phyloP scores from a whole-genome alignment of 495 filamentous ascomycete genomes.

The Xylaria intraflava region DNA sequence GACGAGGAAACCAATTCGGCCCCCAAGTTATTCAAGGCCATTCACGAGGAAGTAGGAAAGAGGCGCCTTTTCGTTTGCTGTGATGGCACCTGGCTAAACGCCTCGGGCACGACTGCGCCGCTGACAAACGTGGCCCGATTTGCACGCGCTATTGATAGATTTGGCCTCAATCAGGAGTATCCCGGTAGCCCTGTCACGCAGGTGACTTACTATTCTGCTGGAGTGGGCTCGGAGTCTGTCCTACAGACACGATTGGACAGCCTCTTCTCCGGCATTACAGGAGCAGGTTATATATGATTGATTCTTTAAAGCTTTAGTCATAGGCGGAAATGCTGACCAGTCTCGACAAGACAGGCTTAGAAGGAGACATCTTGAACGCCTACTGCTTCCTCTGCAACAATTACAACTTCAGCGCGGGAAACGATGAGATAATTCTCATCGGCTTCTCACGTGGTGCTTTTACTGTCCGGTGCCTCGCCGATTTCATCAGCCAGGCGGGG shows the following conservation, averaged over 20 bases:
- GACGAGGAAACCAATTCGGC: not conserved
- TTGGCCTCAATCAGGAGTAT: not conserved
- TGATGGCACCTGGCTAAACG: conserved; percentile 6
- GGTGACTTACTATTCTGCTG: conserved; percentile 3
- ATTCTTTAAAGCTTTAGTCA: not conserved
- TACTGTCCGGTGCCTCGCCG: conserved; percentile 51
- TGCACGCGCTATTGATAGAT: conserved; percentile 1
- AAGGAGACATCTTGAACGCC: conserved; percentile 41
- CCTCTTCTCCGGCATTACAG: conserved; percentile 21
- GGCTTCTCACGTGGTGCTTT: conserved; percentile 62
- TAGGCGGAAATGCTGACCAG: not conserved
- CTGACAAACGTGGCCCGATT: conserved; percentile 4
- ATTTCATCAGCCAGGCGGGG: conserved; percentile 48
- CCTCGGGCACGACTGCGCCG: not conserved
- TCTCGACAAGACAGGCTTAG: not conserved
- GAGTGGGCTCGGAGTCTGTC: conserved; percentile 1
- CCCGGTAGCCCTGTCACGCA: not conserved
- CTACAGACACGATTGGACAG: conserved; percentile 1
- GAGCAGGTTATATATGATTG: conserved; percentile 14
- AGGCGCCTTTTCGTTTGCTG: conserved; percentile 6
- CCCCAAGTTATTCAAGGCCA: not conserved
- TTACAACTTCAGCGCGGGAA: conserved; percentile 33
- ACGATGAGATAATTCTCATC: conserved; percentile 57
- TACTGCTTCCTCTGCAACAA: conserved; percentile 58
- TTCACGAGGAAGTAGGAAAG: conserved; percentile 1